A percentile compares a stretch with the other conserved stretches of the same genome.
These are phyloP conservation scores for Rutidosis leptorrhynchoides DNA, from an alignment of 129 eudicot genomes.

Conservation along the genomic window DNA sequence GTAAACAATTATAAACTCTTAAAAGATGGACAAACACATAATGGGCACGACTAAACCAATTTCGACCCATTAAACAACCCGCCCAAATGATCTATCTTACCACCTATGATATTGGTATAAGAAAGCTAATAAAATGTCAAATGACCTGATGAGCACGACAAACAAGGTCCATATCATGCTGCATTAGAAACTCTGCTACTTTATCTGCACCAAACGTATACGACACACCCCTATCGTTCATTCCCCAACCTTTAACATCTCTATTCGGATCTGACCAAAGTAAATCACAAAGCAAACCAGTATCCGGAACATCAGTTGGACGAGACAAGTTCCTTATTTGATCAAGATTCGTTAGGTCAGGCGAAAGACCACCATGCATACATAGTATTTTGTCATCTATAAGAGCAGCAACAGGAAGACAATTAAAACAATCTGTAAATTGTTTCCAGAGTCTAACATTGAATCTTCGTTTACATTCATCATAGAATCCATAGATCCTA, in stretches of 20 bases:
- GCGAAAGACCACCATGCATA: slow-evolving; percentile 85
- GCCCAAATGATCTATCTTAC: background rate
- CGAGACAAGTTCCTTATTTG: slow-evolving; percentile 63
- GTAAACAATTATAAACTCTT: background rate
- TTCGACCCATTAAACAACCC: background rate
- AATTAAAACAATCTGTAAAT: slow-evolving; percentile 67
- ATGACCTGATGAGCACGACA: slow-evolving; percentile 81
- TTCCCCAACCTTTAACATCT: slow-evolving; percentile 67
- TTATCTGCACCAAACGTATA: slow-evolving; percentile 74
- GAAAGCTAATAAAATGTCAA: background rate
- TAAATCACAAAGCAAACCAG: slow-evolving; percentile 73
- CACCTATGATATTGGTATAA: background rate
- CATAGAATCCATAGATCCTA: slow-evolving; percentile 73
- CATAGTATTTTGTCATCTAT: slow-evolving; percentile 75
- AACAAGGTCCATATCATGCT: slow-evolving; percentile 77
- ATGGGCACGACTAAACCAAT: background rate
- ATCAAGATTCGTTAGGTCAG: slow-evolving; percentile 61
- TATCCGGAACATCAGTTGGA: slow-evolving; percentile 73
- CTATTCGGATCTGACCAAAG: slow-evolving; percentile 76
- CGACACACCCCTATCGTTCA: slow-evolving; percentile 70
- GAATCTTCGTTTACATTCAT: slow-evolving; percentile 77
- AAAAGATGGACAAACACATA: background rate
- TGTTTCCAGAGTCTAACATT: slow-evolving; percentile 70
- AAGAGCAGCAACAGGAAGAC: slow-evolving; percentile 78
- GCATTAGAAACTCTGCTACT: slow-evolving; percentile 66